These are phyloP conservation scores for Falciphora oryzae DNA, from an alignment of 2,329 filamentous ascomycete species.

Conservation along the genomic window DNA sequence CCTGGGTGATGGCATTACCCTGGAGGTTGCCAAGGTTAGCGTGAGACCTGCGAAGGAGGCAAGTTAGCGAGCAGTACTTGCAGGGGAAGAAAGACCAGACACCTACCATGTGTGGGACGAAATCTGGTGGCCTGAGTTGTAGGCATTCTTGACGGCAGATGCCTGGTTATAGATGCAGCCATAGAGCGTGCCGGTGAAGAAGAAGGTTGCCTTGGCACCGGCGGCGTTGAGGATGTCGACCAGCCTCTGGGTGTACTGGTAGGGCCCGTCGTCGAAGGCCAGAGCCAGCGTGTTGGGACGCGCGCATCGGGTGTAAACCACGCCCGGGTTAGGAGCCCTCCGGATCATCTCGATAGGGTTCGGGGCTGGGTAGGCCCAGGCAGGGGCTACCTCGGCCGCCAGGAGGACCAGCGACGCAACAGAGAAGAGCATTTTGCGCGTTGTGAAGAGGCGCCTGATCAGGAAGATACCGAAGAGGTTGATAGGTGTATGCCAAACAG, in stretches of 20 bases:
- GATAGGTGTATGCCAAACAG: background rate
- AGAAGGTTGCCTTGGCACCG: constrained; percentile 48
- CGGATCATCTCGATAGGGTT: constrained; percentile 35
- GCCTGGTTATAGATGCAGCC: constrained; percentile 45
- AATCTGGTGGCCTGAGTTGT: constrained; percentile 45
- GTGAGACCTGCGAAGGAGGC: constrained; percentile 34
- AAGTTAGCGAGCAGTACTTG: background rate
- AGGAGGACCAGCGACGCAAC: constrained; percentile 11
- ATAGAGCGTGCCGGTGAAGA: constrained; percentile 45
- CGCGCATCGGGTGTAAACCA: constrained; percentile 39
- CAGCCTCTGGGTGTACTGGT: constrained; percentile 40
- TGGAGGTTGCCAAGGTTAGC: constrained; percentile 35
- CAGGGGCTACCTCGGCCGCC: constrained; percentile 4
- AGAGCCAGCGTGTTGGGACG: constrained; percentile 40
- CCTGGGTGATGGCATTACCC: constrained; percentile 32
- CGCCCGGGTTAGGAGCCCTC: constrained; percentile 33
- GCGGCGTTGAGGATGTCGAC: constrained; percentile 44
- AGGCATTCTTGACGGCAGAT: constrained; percentile 48
- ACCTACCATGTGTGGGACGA: constrained; percentile 46
- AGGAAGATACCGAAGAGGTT: background rate
- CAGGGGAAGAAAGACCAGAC: background rate
- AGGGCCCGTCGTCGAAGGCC: constrained; percentile 50
- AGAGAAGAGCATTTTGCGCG: background rate
- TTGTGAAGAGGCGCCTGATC: constrained; percentile 8
- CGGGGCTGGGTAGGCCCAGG: constrained; percentile 11